Percentiles rank a stretch among this genome's conserved stretches.
phyloP scores from a whole-genome alignment of 495 filamentous ascomycete species.

The Hamigera avellanea region DNA sequence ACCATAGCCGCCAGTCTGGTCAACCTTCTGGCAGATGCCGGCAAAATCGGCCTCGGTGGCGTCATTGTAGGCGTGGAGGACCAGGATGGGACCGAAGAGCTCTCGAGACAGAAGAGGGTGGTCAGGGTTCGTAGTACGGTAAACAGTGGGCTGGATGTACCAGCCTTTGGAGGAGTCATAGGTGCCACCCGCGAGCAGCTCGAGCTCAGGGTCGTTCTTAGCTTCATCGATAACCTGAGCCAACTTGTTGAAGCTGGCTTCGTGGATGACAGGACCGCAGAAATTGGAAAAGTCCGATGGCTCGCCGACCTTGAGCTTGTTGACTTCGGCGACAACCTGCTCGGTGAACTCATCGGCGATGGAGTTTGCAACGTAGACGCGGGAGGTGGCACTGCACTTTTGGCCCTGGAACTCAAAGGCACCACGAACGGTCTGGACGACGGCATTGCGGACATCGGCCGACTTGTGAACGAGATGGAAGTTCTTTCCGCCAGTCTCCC shows the following conservation, averaged over 20 bases:
- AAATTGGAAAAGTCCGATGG: constrained; percentile 56
- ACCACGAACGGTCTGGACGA: constrained; percentile 65
- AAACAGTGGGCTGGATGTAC: constrained; percentile 59
- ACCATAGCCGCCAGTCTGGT: constrained; percentile 61
- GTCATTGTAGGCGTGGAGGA: constrained; percentile 50
- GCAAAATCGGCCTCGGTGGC: constrained; percentile 34
- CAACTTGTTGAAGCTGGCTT: constrained; percentile 42
- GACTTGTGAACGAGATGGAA: constrained; percentile 71
- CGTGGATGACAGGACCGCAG: constrained; percentile 46
- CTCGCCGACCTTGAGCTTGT: constrained; percentile 54
- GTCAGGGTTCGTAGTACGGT: constrained; percentile 50
- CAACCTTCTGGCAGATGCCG: constrained; percentile 44
- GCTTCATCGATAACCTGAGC: constrained; percentile 47
- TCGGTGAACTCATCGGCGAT: constrained; percentile 55
- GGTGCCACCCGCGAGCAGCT: constrained; percentile 46
- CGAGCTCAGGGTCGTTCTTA: constrained; percentile 48
- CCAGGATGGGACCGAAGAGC: constrained; percentile 53
- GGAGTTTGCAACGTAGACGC: constrained; percentile 60
- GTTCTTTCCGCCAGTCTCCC: constrained; percentile 84
- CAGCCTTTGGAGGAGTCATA: constrained; percentile 51
- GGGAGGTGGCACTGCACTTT: constrained; percentile 77
- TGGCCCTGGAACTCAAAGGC: constrained; percentile 83
- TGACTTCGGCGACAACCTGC: constrained; percentile 50
- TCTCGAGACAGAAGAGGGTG: constrained; percentile 51
- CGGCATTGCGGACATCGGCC: constrained; percentile 65